A percentile compares a stretch with the other conserved stretches of the same genome.
phyloP scores from a whole-genome alignment of 1,139 yeast genomes.

The Arxiozyma heterogenica region DNA sequence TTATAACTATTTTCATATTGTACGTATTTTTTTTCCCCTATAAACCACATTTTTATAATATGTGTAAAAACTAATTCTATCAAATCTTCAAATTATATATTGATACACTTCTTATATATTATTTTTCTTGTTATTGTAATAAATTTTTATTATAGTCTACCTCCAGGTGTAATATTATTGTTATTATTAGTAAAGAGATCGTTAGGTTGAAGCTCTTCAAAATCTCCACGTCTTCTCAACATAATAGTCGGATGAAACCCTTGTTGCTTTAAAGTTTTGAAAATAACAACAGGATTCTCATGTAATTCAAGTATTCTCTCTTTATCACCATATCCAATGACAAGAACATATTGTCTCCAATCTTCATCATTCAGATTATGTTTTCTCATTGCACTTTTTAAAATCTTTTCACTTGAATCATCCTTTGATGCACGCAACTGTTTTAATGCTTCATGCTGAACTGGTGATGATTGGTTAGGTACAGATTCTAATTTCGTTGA shows the following conservation, averaged over 20 bases:
- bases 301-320: slow-evolving; percentile 76
- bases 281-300: slow-evolving; percentile 84
- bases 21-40: background rate
- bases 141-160: slow-evolving; percentile 6
- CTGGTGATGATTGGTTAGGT: background rate
- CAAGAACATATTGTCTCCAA: slow-evolving; percentile 83
- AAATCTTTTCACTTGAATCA: slow-evolving; percentile 81
- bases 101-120: background rate
- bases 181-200: background rate
- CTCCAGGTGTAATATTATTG: slow-evolving; percentile 8
- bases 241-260: slow-evolving; percentile 90
- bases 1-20: too few relatives aligned
- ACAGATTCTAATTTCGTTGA: background rate
- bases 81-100: background rate
- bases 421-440: slow-evolving; percentile 83
- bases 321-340: slow-evolving; percentile 84
- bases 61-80: background rate
- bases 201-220: slow-evolving; percentile 21
- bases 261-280: slow-evolving; percentile 75
- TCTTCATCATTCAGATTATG: slow-evolving; percentile 74
- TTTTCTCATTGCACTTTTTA: slow-evolving; percentile 83
- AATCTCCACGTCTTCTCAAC: slow-evolving; percentile 72
- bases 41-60: background rate
- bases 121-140: background rate
- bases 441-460: slow-evolving; percentile 36